Evolutionary conservation across 2,329 filamentous ascomycete genomes (phyloP), one percentile per base, ranked within the genome.

Genomic region (Endothia cerciana): DNA sequence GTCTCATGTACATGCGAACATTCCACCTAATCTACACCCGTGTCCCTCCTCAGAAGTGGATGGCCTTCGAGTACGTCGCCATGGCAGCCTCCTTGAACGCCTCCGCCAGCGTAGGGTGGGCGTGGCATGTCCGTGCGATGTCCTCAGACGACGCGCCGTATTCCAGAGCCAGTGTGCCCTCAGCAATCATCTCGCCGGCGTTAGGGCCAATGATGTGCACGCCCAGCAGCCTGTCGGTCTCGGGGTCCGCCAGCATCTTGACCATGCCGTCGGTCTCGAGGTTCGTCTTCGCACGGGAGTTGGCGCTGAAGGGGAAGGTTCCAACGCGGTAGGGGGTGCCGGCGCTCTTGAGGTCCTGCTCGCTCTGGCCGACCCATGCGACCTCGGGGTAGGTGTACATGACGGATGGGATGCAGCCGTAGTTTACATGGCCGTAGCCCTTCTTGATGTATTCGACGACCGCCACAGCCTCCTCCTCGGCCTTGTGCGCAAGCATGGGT

Each of bases 311-410:
- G 73, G 95, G 95, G 88, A 99, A 99, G 60, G 87, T 91, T 78
- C 95, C 95, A 75, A 94, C 84, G 75, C 92, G 92, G 89, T 97
- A 99, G 76, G 95, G 93, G 75, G 97, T 88, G 70, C 92, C 93
- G 69, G 90, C 86, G 71, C 89, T 88, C 87, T 98, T 97, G 71
- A 99, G 85, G 73, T 99, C 95, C 77, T 94, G 91, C 85, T 99
- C 95, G 79, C 90, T 97, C 85, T 97, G 94, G 66, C 95, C 95
- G 57, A 99, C 95, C 95, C 95, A 99, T 43, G 95, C 93, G 71
- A 98, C 95, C 81, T 99, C 95, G 41, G 95, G 95, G 83, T 97
- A 91, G 13, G 95, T 98, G 87, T 99, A 99, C 95, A 99, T 99
- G 82, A 99, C 95, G 41, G 92, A 95, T 71, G 95, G 95, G 77